Evolutionary conservation across 345 rosid species (phyloP).

Genomic region (Populus ilicifolia): DNA sequence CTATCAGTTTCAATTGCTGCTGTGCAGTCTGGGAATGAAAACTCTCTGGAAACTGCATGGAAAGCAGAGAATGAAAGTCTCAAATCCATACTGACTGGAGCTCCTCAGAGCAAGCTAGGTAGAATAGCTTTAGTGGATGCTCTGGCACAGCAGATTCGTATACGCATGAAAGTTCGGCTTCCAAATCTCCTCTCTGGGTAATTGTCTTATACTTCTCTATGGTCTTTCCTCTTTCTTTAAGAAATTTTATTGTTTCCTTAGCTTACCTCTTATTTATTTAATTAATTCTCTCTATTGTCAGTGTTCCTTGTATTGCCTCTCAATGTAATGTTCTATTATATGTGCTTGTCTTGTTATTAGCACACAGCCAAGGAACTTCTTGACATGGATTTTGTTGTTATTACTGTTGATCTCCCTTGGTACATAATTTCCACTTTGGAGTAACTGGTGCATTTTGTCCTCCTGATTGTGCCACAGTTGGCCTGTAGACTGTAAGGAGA

Average conservation of each 20-base stretch:
- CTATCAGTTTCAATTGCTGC: conserved; percentile 89
- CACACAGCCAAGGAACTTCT: not conserved
- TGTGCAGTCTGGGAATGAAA: conserved; percentile 78
- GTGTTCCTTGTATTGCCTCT: not conserved
- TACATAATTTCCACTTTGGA: not conserved
- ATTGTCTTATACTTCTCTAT: not conserved
- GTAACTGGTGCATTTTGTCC: not conserved
- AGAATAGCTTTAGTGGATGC: conserved; percentile 87
- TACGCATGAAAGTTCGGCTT: conserved; percentile 85
- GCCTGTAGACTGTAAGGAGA: not conserved
- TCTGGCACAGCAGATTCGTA: conserved; percentile 85
- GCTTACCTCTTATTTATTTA: not conserved
- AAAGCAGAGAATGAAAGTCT: conserved; percentile 90
- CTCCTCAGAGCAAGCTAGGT: conserved; percentile 89
- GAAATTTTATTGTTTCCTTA: too few species aligned
- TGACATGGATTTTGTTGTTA: not conserved
- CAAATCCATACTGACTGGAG: conserved; percentile 69
- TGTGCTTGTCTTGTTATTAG: not conserved
- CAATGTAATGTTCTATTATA: not conserved
- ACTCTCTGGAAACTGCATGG: conserved; percentile 96
- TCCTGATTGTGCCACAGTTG: not conserved
- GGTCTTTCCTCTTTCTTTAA: not conserved
- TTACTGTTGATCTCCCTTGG: not conserved
- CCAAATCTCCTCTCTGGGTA: conserved; percentile 96
- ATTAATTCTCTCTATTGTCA: not conserved